phyloP scores from a whole-genome alignment of 768 basidiomycete species.

The Xanthoconium purpureum region DNA sequence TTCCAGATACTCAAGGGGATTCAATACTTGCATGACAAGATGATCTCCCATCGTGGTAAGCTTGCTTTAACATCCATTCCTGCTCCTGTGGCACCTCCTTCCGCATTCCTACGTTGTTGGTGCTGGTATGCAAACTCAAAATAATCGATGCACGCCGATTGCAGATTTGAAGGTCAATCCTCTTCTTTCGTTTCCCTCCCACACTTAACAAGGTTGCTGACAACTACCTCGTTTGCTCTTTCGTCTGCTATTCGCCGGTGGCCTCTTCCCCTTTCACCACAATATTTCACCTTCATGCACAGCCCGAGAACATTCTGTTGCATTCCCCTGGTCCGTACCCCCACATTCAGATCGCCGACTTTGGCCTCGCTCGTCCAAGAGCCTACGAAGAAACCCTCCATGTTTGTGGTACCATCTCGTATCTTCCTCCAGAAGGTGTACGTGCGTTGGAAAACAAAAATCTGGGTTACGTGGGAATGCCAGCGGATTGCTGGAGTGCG shows the following conservation, averaged over 20 bases:
- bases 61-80: not conserved
- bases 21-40: slow-evolving; percentile 64
- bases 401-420: slow-evolving; percentile 85
- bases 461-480: slow-evolving; percentile 74
- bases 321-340: slow-evolving; percentile 81
- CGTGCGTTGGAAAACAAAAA: slow-evolving; percentile 73
- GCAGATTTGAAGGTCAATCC: slow-evolving; percentile 60
- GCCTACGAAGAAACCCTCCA: slow-evolving; percentile 81
- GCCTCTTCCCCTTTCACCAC: not conserved
- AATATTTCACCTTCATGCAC: not conserved
- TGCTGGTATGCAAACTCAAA: not conserved
- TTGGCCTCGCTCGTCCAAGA: slow-evolving; percentile 76
- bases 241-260: not conserved
- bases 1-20: slow-evolving; percentile 74
- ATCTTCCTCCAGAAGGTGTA: slow-evolving; percentile 83
- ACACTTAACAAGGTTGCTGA: not conserved
- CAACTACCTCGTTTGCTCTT: not conserved
- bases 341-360: slow-evolving; percentile 81
- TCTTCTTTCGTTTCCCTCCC: not conserved
- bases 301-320: slow-evolving; percentile 85
- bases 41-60: slow-evolving; percentile 78
- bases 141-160: slow-evolving; percentile 1
- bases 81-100: not conserved
- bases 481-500: slow-evolving; percentile 88
- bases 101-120: not conserved